Percentiles rank a stretch among this genome's conserved stretches.
Evolutionary conservation across 129 eudicot species (phyloP).

Genomic region (Centaurea solstitialis): DNA sequence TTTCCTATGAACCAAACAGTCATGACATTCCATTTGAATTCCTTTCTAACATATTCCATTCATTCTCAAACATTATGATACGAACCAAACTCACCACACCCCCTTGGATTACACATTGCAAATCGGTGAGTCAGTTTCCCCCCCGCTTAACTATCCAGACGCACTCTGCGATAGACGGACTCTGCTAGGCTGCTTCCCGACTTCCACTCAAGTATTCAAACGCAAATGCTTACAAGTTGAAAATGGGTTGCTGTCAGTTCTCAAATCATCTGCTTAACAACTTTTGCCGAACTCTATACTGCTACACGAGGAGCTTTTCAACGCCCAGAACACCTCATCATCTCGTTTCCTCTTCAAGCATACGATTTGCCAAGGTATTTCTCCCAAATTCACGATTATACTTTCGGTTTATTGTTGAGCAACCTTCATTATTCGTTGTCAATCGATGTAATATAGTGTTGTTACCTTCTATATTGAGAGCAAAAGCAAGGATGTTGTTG

Average conservation of each 20-base stretch:
- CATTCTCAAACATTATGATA: no score
- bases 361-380: conserved; percentile 39
- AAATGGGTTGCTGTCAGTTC: conserved; percentile 52
- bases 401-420: background rate
- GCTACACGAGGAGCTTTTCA: conserved; percentile 25
- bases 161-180: no score
- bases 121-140: no score
- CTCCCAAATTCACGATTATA: background rate
- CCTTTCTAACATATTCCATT: no score
- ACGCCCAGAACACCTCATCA: conserved; percentile 18
- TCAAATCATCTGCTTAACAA: conserved; percentile 38
- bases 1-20: no score
- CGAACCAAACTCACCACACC: no score
- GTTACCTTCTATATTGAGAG: conserved; percentile 1
- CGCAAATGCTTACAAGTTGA: conserved; percentile 15
- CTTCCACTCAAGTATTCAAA: background rate
- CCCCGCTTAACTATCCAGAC: no score
- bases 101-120: no score
- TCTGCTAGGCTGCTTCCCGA: background rate
- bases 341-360: conserved; percentile 28
- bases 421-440: background rate
- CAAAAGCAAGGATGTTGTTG: background rate
- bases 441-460: background rate
- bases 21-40: no score
- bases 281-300: conserved; percentile 37